Evolutionary conservation across 306 rosid genomes (phyloP), one percentile per base, ranked within the genome.

Genomic region (Fragaria ananassa): DNA sequence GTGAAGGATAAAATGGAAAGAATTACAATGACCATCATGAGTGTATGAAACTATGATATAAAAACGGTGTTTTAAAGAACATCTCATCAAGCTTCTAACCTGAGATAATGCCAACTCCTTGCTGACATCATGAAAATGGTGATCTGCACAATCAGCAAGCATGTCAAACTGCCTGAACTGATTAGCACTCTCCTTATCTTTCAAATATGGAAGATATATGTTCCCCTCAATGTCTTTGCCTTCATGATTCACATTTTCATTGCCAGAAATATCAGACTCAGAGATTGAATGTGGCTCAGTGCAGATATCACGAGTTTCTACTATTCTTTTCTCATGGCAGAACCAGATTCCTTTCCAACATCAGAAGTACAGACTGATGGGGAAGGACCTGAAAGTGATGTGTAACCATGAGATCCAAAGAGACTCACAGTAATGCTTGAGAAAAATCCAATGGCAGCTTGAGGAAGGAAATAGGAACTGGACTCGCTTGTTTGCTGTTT

Each of bases 161-260:
- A 92, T 84, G 76, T 91, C 93, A 80, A 96, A 96, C 86, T 60
- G 92, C 82, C 85, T 87, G 72, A 89, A 84, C 74, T 70, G 87
- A 68, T 82, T 78, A 35, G 86, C 79, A 75, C 70, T 77, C 12
- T 81, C 83, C 39, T 70, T 72, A 62, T 78, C 70, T 35, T 74
- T 64, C 56, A 88, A 78, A 81, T 71, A 65, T 19, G 80, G 80
- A 67, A 78, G 76, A 79, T 78, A 74, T 53, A 61, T 79, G 76
- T 61, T 68, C 75, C 81, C 81, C 44, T 25, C 74, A 78, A 57
- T 73, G 69, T 62, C 70, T 57, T 54, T 19, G 49, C 35, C 81
- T 65, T 83, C 90, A 66, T 65, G 42, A 76, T 79, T 39, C 64
- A 83, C 78, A 74, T 65, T 76, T 46, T 58, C 71, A 81, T 78